phyloP scores from a whole-genome alignment of 345 rosid genomes.

The Hibiscus trionum region DNA sequence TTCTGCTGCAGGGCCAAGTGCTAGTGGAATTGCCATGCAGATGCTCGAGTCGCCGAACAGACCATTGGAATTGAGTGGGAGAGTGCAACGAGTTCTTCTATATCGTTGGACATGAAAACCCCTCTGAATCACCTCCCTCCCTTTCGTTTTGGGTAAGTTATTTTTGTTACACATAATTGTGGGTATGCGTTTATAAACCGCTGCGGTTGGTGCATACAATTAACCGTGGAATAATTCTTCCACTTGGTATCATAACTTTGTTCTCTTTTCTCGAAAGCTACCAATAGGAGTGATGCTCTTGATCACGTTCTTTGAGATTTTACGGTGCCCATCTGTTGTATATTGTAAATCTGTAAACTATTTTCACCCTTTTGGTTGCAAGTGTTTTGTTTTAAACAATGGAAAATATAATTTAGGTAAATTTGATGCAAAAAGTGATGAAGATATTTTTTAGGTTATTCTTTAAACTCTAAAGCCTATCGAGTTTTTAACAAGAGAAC shows the following conservation, averaged over 20 bases:
- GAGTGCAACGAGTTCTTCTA: slow-evolving; percentile 52
- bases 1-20: slow-evolving; percentile 33
- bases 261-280: too few relatives aligned
- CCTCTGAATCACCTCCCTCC: slow-evolving; percentile 96
- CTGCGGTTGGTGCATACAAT: neutral
- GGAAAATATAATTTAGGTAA: too few relatives aligned
- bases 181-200: too few relatives aligned
- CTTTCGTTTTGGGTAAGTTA: slow-evolving; percentile 88
- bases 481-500: too few relatives aligned
- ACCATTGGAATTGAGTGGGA: slow-evolving; percentile 71
- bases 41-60: slow-evolving; percentile 60
- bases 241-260: too few relatives aligned
- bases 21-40: slow-evolving; percentile 47
- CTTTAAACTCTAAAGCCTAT: too few relatives aligned
- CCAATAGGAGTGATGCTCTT: neutral
- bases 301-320: neutral
- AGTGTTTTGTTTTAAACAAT: too few relatives aligned
- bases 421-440: too few relatives aligned
- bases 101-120: slow-evolving; percentile 83
- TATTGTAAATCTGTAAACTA: too few relatives aligned
- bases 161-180: slow-evolving; percentile 2
- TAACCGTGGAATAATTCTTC: neutral
- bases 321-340: neutral
- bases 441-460: too few relatives aligned
- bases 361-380: too few relatives aligned